Percentiles rank a stretch among this genome's conserved stretches.
Evolutionary conservation across 805 yeast genomes (phyloP).

Genomic region (Groenewaldozyma tartarivorans): DNA sequence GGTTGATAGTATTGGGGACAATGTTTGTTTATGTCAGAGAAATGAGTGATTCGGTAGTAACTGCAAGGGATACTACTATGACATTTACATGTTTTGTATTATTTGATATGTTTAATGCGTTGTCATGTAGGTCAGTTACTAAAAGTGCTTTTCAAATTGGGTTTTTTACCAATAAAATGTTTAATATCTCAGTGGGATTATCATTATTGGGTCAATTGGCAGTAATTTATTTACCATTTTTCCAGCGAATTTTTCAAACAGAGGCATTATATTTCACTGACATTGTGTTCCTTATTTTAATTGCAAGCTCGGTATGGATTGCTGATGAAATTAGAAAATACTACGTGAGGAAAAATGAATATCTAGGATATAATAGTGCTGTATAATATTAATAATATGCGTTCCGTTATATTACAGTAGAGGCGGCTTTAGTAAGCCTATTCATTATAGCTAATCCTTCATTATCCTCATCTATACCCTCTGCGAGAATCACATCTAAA

Average conservation of each 20-base stretch:
- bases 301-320: conserved; percentile 75
- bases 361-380: conserved; percentile 16
- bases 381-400: conserved; percentile 9
- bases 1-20: conserved; percentile 74
- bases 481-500: conserved; percentile 70
- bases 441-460: conserved; percentile 96
- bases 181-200: conserved; percentile 83
- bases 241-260: conserved; percentile 89
- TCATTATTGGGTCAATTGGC: conserved; percentile 85
- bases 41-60: conserved; percentile 70
- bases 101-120: conserved; percentile 94
- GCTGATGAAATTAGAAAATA: conserved; percentile 77
- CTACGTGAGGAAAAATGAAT: conserved; percentile 20
- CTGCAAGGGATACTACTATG: conserved; percentile 97
- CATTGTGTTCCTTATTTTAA: conserved; percentile 45
- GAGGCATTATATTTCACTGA: conserved; percentile 76
- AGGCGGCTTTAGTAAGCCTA: conserved; percentile 76
- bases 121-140: conserved; percentile 81
- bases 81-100: conserved; percentile 95
- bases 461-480: conserved; percentile 62
- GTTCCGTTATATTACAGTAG: conserved; percentile 29
- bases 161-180: conserved; percentile 69
- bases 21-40: conserved; percentile 77
- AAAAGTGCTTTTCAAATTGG: conserved; percentile 82
- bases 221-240: conserved; percentile 88